Conservation (phyloP, 1,284 basidiomycete genomes). For the Ceraceosorus bombacis region DNA sequence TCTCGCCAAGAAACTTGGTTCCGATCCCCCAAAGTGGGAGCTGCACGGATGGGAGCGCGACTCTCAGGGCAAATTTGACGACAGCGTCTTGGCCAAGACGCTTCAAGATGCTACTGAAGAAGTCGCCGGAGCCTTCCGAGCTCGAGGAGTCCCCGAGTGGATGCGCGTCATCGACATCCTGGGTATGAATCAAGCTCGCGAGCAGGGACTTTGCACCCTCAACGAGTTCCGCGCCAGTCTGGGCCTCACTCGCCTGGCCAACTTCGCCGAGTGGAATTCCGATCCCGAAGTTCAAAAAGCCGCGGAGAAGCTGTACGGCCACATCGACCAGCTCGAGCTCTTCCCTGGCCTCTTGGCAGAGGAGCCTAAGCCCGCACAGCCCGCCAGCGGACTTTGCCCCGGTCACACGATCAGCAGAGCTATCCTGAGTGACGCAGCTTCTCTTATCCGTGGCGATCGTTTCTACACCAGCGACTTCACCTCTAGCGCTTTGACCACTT, state of each 20-base stretch:
- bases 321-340: slow-evolving; percentile 69
- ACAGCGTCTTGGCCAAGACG: slow-evolving; percentile 60
- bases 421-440: slow-evolving; percentile 75
- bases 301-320: slow-evolving; percentile 58
- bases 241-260: no score
- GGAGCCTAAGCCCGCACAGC: slow-evolving; percentile 65
- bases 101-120: slow-evolving; percentile 51
- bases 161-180: slow-evolving; percentile 73
- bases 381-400: slow-evolving; percentile 67
- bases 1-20: neutral
- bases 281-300: slow-evolving; percentile 63
- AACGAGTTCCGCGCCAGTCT: slow-evolving; percentile 64
- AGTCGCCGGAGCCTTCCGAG: slow-evolving; percentile 68
- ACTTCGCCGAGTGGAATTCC: slow-evolving; percentile 71
- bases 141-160: slow-evolving; percentile 64
- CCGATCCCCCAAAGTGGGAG: slow-evolving; percentile 58
- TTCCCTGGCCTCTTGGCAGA: slow-evolving; percentile 58
- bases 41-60: slow-evolving; percentile 58
- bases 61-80: slow-evolving; percentile 60
- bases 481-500: slow-evolving; percentile 63
- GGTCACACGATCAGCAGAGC: slow-evolving; percentile 77
- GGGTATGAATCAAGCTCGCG: slow-evolving; percentile 67
- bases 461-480: slow-evolving; percentile 76
- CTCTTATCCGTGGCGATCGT: slow-evolving; percentile 71
- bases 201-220: slow-evolving; percentile 73